Conservation (phyloP, 2,329 filamentous ascomycete genomes). For the Venturia nashicola region DNA sequence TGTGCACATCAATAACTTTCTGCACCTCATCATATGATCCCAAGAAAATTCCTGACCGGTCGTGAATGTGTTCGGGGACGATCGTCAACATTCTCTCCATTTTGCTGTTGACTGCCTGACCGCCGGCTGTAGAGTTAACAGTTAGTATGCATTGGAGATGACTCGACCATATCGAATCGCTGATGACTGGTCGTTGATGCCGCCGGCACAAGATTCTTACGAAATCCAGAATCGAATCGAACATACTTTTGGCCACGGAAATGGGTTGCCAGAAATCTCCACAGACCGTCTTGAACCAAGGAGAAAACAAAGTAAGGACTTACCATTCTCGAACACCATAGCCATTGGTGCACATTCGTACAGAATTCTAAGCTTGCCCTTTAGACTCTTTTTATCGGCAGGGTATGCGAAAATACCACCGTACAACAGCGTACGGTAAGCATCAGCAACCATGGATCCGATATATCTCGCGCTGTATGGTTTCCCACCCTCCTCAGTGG, state of each 20-base stretch:
- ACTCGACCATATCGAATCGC: not conserved
- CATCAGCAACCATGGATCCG: constrained; percentile 95
- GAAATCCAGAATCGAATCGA: not conserved
- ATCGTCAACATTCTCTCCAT: constrained; percentile 87
- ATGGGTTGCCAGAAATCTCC: not conserved
- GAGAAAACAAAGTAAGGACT: constrained; percentile 22
- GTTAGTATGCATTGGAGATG: not conserved
- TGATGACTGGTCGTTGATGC: not conserved
- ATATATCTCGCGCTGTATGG: constrained; percentile 95
- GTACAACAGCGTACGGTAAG: constrained; percentile 89
- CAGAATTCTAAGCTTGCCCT: constrained; percentile 92
- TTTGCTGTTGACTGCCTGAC: constrained; percentile 79
- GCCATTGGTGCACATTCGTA: constrained; percentile 99
- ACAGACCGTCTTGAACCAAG: not conserved
- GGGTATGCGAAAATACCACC: constrained; percentile 97
- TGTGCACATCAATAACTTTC: constrained; percentile 80
- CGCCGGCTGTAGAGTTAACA: constrained; percentile 51
- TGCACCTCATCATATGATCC: constrained; percentile 91
- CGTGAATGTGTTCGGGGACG: constrained; percentile 84
- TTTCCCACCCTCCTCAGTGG: constrained; percentile 57
- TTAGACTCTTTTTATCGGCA: constrained; percentile 94
- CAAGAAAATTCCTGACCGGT: constrained; percentile 90
- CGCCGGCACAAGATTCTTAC: not conserved
- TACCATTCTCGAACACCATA: constrained; percentile 96
- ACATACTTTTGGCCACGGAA: not conserved